Base-by-base conservation (phyloP, 202 grass and related monocot species). In the Zoysia matrella region DNA sequence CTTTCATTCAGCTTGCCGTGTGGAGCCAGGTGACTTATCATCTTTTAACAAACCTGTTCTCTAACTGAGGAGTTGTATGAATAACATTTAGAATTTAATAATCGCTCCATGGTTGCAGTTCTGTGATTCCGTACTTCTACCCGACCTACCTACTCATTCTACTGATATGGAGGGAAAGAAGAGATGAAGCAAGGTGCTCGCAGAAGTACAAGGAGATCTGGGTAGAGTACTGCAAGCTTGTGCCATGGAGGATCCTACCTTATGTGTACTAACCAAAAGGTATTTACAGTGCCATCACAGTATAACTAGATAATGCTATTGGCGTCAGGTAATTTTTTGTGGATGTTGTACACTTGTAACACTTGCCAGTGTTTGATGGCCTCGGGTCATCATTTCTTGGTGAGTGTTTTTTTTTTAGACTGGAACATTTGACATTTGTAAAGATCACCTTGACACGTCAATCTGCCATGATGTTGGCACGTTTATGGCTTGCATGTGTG, bases 1-100 rank as follows among this genome's bases (percentile, higher is more conserved):
- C 89, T 98, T 68, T 98, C 95, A 8, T 98, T 98, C 83, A 95
- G 92, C 75, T 74, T 98, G 80, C 95, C 95, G 3, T 98, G 95
- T 71, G 95, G 95, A 75, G 78, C 86, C 48, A 98, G 90, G 95
- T 98, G 73, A 68, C 10, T 39, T 47, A 54, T 47, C 44, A 5
- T 52, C 47, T 54, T 81, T 8, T 69, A 53, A 8, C 71, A 45
- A 8, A 11, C 8, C 41, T 47, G 6, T 48, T 65, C 69, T 50
- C 14, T 2, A 62, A 22, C 66, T 30, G 47, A 47, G 16, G 22
- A 15, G 30, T 7, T 12, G 1, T 51, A 60, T 6, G 36, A 3
- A 52, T 75, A 86, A 41, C 57, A 3, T 52, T 49, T 75, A 86
- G 18, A 30, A 3, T 65, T 55, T 62, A 62, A 62, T 42, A 65